Evolutionary conservation across 345 rosid genomes (phyloP), one percentile per base, ranked within the genome.

Genomic region (Jatropha curcas): DNA sequence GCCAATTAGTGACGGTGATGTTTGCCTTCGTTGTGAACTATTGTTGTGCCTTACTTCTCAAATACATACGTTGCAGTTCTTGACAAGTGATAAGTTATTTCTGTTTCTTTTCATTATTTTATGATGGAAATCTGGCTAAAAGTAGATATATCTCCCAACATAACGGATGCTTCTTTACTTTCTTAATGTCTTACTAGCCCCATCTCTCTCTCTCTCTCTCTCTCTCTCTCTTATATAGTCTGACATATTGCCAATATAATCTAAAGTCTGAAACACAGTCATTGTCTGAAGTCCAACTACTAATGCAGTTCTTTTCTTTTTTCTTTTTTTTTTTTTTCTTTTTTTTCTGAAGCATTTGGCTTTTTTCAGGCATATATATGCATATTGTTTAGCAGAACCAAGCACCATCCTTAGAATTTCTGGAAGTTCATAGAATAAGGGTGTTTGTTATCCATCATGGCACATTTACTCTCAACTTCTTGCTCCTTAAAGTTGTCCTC

Each of bases 391-490:
- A 73, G 75, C 53, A 62, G 52, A 80, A 48, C 62, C 69, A 56
- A 33, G 70, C 73, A 22, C 52, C 20, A 14, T 48, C 17, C 1
- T 48, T 48, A 48, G 53, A 2, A 2, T 17, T 48, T 17, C 4
- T 14, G 5, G 53, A 17, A 48, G 20, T 16, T 48, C 53, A 17
- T 48, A 48, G 20, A 48, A 48, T n/a, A 7, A 16, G 53, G 22
- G 5, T 48, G 19, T 16, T 48, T 14, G 17, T 48, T 4, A 48
- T 17, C 22, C 70, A 67, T 5, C 45, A 94, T 94, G 98, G 85
- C 93, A 62, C 88, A 87, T 74, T 67, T 89, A 67, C 82, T 90
- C 48, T 87, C 97, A 14, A 74, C 88, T 74, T 83, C 97, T 27
- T 80, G 80, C 84, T 85, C 85, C 52, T 80, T 86, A 60, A 80